phyloP scores from a whole-genome alignment of 179 eudicot species.

The Amaranthus tricolor region DNA sequence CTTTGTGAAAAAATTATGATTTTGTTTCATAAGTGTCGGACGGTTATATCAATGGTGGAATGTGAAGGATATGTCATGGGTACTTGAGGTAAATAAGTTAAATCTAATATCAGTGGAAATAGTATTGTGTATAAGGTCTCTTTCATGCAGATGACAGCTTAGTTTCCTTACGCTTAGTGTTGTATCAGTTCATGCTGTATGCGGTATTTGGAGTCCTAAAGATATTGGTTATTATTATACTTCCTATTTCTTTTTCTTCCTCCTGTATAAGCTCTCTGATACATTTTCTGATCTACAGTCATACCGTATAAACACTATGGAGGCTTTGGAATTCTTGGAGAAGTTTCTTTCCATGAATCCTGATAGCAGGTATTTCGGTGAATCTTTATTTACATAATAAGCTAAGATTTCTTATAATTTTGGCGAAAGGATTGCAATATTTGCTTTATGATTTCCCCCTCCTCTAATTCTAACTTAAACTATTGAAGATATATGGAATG shows the following conservation, averaged over 20 bases:
- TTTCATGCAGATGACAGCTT: neutral
- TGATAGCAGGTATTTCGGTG: conserved; percentile 49
- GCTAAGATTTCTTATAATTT: neutral
- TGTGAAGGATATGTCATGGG: too few species aligned
- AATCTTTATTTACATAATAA: neutral
- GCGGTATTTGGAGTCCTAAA: neutral
- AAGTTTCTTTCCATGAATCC: conserved; percentile 77
- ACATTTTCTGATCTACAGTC: conserved; percentile 35
- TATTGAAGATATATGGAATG: neutral
- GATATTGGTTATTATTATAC: too few species aligned
- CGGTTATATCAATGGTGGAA: too few species aligned
- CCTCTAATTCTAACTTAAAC: neutral
- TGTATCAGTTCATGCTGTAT: neutral
- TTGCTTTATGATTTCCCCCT: neutral
- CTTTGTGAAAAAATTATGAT: too few species aligned
- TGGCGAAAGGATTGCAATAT: neutral
- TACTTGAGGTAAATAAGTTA: too few species aligned
- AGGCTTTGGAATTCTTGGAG: conserved; percentile 67
- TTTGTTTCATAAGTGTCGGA: too few species aligned
- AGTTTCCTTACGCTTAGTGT: neutral
- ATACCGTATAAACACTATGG: conserved; percentile 52
- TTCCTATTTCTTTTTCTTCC: neutral
- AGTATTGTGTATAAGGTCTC: neutral
- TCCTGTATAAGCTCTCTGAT: conserved; percentile 6
- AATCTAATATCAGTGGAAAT: too few species aligned